Conservation (phyloP, 441 rosid genomes). For the Geranium incanum region DNA sequence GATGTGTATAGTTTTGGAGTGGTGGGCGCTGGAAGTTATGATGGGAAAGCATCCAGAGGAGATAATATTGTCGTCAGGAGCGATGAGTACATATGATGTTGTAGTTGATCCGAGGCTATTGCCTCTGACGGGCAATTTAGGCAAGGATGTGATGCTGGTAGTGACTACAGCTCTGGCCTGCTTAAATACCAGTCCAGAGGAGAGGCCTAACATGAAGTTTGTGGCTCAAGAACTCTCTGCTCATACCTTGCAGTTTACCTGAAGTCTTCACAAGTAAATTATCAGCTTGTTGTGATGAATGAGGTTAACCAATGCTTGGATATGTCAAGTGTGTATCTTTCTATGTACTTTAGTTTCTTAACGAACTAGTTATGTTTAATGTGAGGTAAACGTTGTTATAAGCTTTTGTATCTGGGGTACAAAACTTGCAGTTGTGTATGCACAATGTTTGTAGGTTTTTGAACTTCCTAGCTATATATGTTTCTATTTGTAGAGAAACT, state of each 20-base stretch:
- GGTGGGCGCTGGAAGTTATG: constrained; percentile 19
- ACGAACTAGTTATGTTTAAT: too few relatives aligned
- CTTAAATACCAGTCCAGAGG: neutral
- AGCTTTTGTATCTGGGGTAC: too few relatives aligned
- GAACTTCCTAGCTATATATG: too few relatives aligned
- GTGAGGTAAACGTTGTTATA: too few relatives aligned
- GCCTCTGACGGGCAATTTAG: neutral
- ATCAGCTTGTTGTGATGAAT: neutral
- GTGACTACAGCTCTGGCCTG: neutral
- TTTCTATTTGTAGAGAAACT: too few relatives aligned
- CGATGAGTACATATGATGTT: neutral
- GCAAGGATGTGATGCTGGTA: neutral
- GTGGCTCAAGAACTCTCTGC: constrained; percentile 3
- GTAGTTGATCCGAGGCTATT: neutral
- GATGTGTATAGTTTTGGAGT: constrained; percentile 25
- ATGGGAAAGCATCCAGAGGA: constrained; percentile 24
- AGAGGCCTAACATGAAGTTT: neutral
- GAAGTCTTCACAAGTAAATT: neutral
- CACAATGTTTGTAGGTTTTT: too few relatives aligned
- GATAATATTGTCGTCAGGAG: constrained; percentile 5
- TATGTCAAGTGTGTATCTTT: too few relatives aligned
- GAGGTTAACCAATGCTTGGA: neutral
- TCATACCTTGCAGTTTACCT: neutral
- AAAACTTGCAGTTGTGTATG: too few relatives aligned
- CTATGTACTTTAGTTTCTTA: too few relatives aligned